Percentiles rank a stretch among this genome's conserved stretches.
phyloP scores from a whole-genome alignment of 2,329 filamentous ascomycete genomes.

The Leptosphaerulina australis region DNA sequence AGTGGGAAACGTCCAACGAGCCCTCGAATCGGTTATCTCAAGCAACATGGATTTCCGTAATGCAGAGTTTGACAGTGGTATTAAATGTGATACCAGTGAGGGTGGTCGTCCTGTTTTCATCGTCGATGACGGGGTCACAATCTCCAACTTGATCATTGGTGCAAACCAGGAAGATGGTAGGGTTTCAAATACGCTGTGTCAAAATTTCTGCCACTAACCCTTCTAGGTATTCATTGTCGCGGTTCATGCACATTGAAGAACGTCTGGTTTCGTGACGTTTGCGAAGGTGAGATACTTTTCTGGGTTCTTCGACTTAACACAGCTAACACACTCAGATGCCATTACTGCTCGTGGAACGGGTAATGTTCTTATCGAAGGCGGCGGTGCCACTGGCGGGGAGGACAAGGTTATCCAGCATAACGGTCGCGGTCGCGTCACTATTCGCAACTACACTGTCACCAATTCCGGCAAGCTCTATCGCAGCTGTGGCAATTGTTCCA shows the following conservation, averaged over 20 bases:
- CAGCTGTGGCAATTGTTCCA: conserved; percentile 51
- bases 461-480: conserved; percentile 57
- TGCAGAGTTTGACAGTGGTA: conserved; percentile 19
- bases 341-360: conserved; percentile 29
- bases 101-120: conserved; percentile 55
- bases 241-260: conserved; percentile 52
- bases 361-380: conserved; percentile 43
- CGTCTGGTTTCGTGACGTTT: conserved; percentile 25
- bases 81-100: conserved; percentile 15
- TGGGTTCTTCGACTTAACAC: not conserved
- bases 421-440: conserved; percentile 36
- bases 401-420: conserved; percentile 45
- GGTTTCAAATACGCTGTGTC: too few relatives aligned
- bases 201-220: too few relatives aligned
- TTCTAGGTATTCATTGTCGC: conserved; percentile 57
- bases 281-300: conserved; percentile 23
- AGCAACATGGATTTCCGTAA: conserved; percentile 19
- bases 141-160: conserved; percentile 60
- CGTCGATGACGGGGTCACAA: conserved; percentile 54
- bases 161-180: too few relatives aligned
- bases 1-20: conserved; percentile 31
- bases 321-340: conserved; percentile 14
- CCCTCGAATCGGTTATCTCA: conserved; percentile 22
- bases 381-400: conserved; percentile 33
- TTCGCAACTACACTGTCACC: conserved; percentile 50